Evolutionary conservation across 2,329 filamentous ascomycete genomes (phyloP), one percentile per base, ranked within the genome.

Genomic region (Tolypocladium tropicale): DNA sequence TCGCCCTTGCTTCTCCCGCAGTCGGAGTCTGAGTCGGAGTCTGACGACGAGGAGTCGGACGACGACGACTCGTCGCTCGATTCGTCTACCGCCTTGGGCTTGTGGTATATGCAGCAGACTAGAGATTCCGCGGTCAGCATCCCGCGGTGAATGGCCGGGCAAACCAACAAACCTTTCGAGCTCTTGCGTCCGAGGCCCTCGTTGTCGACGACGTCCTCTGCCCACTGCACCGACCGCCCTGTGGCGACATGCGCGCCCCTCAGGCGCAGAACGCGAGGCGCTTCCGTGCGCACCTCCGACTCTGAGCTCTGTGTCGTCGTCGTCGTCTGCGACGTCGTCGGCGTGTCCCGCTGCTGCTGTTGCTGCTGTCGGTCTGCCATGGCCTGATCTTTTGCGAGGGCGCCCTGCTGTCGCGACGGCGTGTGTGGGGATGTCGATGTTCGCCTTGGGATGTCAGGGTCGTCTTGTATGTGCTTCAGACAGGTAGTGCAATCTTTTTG

Each of bases 71-170:
- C 83, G 61, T 84, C 83, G 62, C 86, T 91, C 34, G 89, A 94
- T 70, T 97, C 93, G 68, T 88, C 90, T 4, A 90, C 84, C 12
- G 79, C 82, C 62, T 87, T 88, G 7, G 90, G 86, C 58, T 88
- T 88, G 75, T 96, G 93, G 74, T 96, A 99, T 71, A 99, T 99
- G 72, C 94, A 99, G 80, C 94, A 99, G n/a, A 97, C 94, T 95
- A 32, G 30, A 5, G 10, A 1, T 18, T 14, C 10, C 28, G 18
- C 10, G 9, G 14, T 50, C 18, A 50, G 46, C 46, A 50, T 12
- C 9, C 46, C 14, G 23, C 16, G 23, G 30, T 53, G 10, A 16
- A 53, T 32, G 36, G 4, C 10, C 18, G 18, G 2, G 33, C 36
- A 21, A 57, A 21, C n/a, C n/a, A 12, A 43, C 64, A 71, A 36